These are phyloP conservation scores for Drechslerella coelobrocha DNA, from an alignment of 2,329 filamentous ascomycete genomes.

Conservation along the genomic window DNA sequence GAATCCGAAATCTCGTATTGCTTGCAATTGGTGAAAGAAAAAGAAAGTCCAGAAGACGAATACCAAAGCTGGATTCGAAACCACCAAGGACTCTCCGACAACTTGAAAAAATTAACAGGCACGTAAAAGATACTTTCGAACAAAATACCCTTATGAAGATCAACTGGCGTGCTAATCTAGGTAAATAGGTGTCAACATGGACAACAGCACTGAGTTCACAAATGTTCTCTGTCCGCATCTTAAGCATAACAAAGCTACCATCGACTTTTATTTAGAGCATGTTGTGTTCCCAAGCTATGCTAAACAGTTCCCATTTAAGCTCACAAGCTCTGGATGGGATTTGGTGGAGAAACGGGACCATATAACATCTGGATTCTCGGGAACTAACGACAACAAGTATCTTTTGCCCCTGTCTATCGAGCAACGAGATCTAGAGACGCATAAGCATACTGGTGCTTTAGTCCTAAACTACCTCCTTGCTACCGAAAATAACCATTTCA, in stretches of 20 bases:
- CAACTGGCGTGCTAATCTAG: neutral
- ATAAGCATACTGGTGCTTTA: conserved; percentile 71
- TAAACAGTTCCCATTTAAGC: conserved; percentile 69
- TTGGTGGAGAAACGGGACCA: conserved; percentile 62
- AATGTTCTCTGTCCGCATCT: conserved; percentile 65
- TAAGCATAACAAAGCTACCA: conserved; percentile 62
- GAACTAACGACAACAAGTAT: conserved; percentile 70
- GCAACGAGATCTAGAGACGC: conserved; percentile 65
- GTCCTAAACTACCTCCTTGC: conserved; percentile 68
- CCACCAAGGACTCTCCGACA: conserved; percentile 55
- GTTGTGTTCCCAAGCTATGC: conserved; percentile 69
- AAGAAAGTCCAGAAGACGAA: conserved; percentile 64
- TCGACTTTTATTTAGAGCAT: conserved; percentile 70
- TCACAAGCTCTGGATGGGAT: conserved; percentile 74
- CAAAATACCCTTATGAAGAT: too few relatives aligned
- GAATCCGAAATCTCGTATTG: conserved; percentile 62
- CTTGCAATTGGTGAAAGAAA: conserved; percentile 62
- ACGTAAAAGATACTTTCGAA: neutral
- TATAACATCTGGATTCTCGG: conserved; percentile 71
- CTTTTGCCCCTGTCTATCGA: conserved; percentile 66
- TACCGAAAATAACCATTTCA: conserved; percentile 61
- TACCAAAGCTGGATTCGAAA: conserved; percentile 63
- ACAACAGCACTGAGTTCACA: conserved; percentile 63
- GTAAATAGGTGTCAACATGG: conserved; percentile 64
- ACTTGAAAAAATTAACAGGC: conserved; percentile 59